Evolutionary conservation across 2,329 filamentous ascomycete genomes (phyloP).

Genomic region (Colletotrichum incanum): DNA sequence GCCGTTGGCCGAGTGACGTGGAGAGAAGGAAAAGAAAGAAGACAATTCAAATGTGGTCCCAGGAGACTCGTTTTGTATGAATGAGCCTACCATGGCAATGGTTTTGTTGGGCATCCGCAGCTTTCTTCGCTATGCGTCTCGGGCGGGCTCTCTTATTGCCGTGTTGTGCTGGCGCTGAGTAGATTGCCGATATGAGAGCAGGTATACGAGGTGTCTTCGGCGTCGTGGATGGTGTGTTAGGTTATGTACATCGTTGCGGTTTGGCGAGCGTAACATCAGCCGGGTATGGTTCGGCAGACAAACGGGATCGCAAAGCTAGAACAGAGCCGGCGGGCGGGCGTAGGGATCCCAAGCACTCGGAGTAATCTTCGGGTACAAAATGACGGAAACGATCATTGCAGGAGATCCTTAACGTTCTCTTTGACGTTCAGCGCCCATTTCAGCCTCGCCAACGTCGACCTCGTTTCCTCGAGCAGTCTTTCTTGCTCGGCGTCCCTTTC

Average conservation of each 20-base stretch:
- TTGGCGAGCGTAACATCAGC: constrained; percentile 1
- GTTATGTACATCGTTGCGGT: neutral
- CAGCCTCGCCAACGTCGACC: constrained; percentile 76
- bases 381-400: constrained; percentile 54
- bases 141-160: neutral
- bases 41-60: neutral
- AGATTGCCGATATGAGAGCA: constrained; percentile 14
- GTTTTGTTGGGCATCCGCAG: neutral
- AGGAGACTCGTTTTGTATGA: neutral
- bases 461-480: constrained; percentile 70
- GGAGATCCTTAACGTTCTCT: constrained; percentile 70
- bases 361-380: neutral
- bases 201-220: neutral
- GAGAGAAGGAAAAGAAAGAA: neutral
- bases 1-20: neutral
- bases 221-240: neutral
- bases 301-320: neutral
- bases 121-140: neutral
- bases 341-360: too few species aligned
- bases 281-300: neutral
- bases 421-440: constrained; percentile 81
- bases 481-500: constrained; percentile 75
- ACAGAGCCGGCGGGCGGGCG: neutral
- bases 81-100: neutral
- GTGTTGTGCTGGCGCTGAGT: neutral